Evolutionary conservation across 1,139 yeast genomes (phyloP), one percentile per base, ranked within the genome.

Genomic region (Suhomyces coccinellae): DNA sequence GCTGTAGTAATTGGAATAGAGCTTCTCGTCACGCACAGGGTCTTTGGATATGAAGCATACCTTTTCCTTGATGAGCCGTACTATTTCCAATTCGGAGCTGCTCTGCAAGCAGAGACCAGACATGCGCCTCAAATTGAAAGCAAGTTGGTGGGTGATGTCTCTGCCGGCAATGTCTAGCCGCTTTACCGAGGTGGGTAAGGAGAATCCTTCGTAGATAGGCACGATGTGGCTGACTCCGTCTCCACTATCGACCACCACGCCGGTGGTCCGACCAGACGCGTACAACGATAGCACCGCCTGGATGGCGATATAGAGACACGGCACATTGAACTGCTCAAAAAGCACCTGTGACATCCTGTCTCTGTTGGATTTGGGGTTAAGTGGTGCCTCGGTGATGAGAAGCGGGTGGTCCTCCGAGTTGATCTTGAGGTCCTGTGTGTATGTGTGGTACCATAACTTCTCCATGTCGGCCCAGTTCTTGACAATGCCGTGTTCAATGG

Each of bases 141-240:
- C 88, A 46, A 91, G 69, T 45, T 85, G 82, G 45, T 83, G 86
- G 0, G 97, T 88, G 11, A 91, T 77, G 56, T 90, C 97, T 42
- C 95, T 66, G 0, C 98, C 98, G 0, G 95, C 97, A 26, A 89
- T 66, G 59, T 90, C 95, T 55, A 86, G 75, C 47, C 97, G 67
- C 60, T 80, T 80, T 14, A 88, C 81, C 1, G 95, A 83, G 2
- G 84, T 75, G 0, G 91, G 83, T 24, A 91, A 63, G 7, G 93
- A 75, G 63, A 88, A 90, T 5, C 98, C 98, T 49, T 89, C 93
- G 63, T 79, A 91, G 0, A 93, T 89, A 0, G 98, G 97, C 1
- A 89, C 96, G 8, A 88, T 77, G 59, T 87, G 93, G 37, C 87
- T 80, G 20, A 89, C 96, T 3, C 97, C 97, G 61, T 91, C 98